Evolutionary conservation across 345 rosid genomes (phyloP).

Genomic region (Linum lewisii): DNA sequence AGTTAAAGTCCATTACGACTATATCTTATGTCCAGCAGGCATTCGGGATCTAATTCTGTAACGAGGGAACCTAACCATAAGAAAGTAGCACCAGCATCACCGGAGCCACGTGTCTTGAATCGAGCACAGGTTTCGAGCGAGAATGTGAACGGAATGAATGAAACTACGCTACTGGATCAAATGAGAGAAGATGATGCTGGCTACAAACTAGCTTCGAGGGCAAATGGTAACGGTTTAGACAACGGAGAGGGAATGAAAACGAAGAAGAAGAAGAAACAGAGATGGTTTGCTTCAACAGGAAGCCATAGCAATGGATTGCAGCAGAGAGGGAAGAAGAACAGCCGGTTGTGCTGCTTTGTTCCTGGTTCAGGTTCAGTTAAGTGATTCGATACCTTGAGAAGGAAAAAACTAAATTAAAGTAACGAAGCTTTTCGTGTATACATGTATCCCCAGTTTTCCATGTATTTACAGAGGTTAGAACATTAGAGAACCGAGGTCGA

Average conservation of each 20-base stretch:
- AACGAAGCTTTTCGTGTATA: background rate
- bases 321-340: conserved; percentile 14
- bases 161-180: conserved; percentile 6
- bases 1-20: background rate
- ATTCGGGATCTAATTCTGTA: conserved; percentile 33
- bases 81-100: conserved; percentile 48
- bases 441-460: background rate
- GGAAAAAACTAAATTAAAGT: background rate
- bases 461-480: no score
- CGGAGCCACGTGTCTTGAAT: conserved; percentile 20
- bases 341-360: conserved; percentile 34
- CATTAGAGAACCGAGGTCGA: no score
- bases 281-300: conserved; percentile 6
- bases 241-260: conserved; percentile 11
- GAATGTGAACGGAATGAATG: conserved; percentile 2
- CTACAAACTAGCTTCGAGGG: background rate
- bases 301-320: background rate
- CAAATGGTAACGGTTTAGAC: conserved; percentile 8
- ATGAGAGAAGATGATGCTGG: background rate
- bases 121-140: conserved; percentile 16
- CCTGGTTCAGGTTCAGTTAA: background rate
- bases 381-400: background rate
- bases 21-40: conserved; percentile 22
- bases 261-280: conserved; percentile 2
- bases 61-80: conserved; percentile 47